Base-by-base conservation (phyloP, 106 monocot species). In the Acorus gramineus region DNA sequence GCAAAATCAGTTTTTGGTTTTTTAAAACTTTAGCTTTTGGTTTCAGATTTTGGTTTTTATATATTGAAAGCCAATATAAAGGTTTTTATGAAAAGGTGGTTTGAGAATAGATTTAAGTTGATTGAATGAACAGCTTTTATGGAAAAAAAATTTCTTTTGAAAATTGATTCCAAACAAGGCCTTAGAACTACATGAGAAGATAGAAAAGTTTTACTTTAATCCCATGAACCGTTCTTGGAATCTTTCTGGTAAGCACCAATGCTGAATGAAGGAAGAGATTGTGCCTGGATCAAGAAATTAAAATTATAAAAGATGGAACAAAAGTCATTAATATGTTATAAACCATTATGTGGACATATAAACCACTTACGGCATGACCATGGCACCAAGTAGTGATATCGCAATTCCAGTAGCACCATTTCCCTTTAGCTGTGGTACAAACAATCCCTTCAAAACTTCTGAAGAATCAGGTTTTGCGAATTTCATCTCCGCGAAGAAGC, bases 251-350 rank as follows among this genome's bases (percentile, higher is more conserved):
- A 47, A 95, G 74, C 9, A 95, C 94, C 63, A 95, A 75, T 57
- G 94, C 94, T 42, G 94, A 95, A 77, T 95, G 94, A 46, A 95
- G 94, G 55, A 95, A 95, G 53, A 95, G 84, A 64, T 90, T 95
- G 76, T 95, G 94, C 64, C 94, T 95, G 78, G 71, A 79, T 46
- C 3, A 47, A 58, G 8, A 55, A 13, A 42, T 28, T 47, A 8
- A 14, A 52, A 47, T 28, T 4, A 59, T 51, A 64, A 55, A 60
- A 47, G 28, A 60, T 58, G 3, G 55, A 57, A 14, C 48, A 66
- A 50, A 63, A 55, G 57, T 74, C 5, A 13, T 13, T 4, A 46
- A 28, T 28, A 28, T 28, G 28, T 28, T 28, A 28, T 28, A 28
- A 28, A 28, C 28, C 28, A 28, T 28, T 0, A 28, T 1, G 1